These are phyloP conservation scores for Drechmeria coniospora DNA, from an alignment of 2,329 filamentous ascomycete species.

Conservation along the genomic window DNA sequence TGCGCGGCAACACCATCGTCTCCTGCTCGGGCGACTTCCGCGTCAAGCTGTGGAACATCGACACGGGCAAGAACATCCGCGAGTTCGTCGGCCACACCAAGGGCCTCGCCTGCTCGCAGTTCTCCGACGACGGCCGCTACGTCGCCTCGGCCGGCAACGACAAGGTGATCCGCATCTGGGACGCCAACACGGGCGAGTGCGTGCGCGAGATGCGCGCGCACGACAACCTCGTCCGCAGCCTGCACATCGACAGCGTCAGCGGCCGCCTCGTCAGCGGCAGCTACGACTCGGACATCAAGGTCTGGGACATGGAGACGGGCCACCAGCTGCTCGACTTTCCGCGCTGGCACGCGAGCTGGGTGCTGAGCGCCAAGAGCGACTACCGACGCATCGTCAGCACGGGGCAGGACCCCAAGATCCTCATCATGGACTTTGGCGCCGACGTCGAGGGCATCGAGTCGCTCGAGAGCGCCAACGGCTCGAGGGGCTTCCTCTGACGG, in stretches of 20 bases:
- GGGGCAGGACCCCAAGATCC: constrained; percentile 80
- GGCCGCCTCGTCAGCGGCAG: constrained; percentile 79
- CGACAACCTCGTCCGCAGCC: constrained; percentile 67
- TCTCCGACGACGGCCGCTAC: constrained; percentile 85
- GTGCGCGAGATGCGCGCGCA: constrained; percentile 72
- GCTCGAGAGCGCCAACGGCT: constrained; percentile 30
- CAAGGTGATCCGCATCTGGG: constrained; percentile 89
- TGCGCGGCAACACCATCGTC: constrained; percentile 83
- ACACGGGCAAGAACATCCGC: constrained; percentile 73
- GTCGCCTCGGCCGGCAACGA: constrained; percentile 93
- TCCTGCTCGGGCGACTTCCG: constrained; percentile 88
- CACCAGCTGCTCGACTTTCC: constrained; percentile 69
- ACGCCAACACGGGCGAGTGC: constrained; percentile 77
- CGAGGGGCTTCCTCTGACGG: constrained; percentile 13
- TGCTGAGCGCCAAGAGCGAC: constrained; percentile 88
- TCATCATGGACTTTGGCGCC: constrained; percentile 83
- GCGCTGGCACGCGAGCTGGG: constrained; percentile 95
- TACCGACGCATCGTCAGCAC: constrained; percentile 90
- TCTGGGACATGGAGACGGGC: constrained; percentile 76
- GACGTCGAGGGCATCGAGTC: constrained; percentile 41
- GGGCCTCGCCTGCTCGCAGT: constrained; percentile 89
- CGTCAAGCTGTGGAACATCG: constrained; percentile 91
- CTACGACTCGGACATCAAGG: constrained; percentile 91
- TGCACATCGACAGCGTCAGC: constrained; percentile 81
- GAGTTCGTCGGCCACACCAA: constrained; percentile 85